Conservation (phyloP, 2,329 filamentous ascomycete species). For the Diaporthe aspalathi region DNA sequence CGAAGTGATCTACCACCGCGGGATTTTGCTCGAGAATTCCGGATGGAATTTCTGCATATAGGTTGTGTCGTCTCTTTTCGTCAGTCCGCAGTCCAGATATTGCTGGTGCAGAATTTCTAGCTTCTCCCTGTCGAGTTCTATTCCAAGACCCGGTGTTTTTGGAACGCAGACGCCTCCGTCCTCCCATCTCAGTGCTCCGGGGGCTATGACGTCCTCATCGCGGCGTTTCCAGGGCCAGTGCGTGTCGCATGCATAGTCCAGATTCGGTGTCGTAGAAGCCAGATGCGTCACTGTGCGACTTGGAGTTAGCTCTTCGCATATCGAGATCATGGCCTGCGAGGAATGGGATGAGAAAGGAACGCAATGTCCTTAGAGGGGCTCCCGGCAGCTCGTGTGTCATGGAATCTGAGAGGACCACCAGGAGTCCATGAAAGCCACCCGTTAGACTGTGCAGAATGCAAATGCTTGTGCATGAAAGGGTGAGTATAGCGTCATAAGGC, state of each 20-base stretch:
- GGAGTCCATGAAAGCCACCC: too few relatives aligned
- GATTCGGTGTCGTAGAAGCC: slow-evolving; percentile 53
- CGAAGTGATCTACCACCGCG: slow-evolving; percentile 46
- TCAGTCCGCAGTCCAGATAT: slow-evolving; percentile 52
- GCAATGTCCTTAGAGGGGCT: not conserved
- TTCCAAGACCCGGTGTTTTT: slow-evolving; percentile 3
- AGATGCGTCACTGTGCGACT: slow-evolving; percentile 51
- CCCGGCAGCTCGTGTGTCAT: too few relatives aligned
- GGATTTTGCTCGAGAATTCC: slow-evolving; percentile 49
- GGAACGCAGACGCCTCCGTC: not conserved
- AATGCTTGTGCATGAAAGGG: fast-evolving
- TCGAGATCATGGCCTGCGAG: not conserved
- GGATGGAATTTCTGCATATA: slow-evolving; percentile 52
- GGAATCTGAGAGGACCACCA: not conserved
- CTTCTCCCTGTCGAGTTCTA: slow-evolving; percentile 49
- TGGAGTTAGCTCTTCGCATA: not conserved
- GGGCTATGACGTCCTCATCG: slow-evolving; percentile 54
- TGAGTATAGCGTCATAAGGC: too few relatives aligned
- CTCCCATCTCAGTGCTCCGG: slow-evolving; percentile 50
- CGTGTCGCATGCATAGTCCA: slow-evolving; percentile 57
- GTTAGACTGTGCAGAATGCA: too few relatives aligned
- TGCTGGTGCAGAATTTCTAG: slow-evolving; percentile 51
- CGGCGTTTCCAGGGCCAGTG: slow-evolving; percentile 59
- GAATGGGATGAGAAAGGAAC: too few relatives aligned
- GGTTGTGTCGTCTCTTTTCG: slow-evolving; percentile 52